Percentiles rank a stretch among this genome's conserved stretches.
Conservation (phyloP, 371 early-diverging fungal species). For the Mortierella sp. region DNA sequence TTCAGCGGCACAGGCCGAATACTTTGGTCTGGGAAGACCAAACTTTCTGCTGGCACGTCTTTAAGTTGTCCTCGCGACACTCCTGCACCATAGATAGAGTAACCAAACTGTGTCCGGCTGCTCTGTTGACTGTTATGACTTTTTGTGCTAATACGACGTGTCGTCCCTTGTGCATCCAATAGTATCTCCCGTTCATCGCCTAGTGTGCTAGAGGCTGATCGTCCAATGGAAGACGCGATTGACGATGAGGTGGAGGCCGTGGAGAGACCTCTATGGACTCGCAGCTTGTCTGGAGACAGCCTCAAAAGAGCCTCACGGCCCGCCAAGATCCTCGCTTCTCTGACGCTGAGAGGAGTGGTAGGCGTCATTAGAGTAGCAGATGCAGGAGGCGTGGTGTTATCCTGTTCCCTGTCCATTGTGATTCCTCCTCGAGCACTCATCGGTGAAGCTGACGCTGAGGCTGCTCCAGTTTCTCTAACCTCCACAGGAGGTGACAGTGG, state of each 20-base stretch:
- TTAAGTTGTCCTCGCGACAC: constrained; percentile 17
- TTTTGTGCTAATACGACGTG: constrained; percentile 11
- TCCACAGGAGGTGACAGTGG: constrained; percentile 39
- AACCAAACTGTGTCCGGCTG: constrained; percentile 2
- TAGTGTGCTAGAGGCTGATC: not conserved
- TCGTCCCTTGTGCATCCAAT: constrained; percentile 2
- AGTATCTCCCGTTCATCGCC: constrained; percentile 10
- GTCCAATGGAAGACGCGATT: not conserved
- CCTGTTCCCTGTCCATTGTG: not conserved
- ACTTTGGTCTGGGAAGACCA: constrained; percentile 45
- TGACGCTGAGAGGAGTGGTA: constrained; percentile 28
- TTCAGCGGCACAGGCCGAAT: constrained; percentile 40
- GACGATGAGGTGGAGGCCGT: constrained; percentile 38
- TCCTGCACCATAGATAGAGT: constrained; percentile 21
- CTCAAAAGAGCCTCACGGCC: constrained; percentile 37
- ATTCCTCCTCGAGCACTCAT: constrained; percentile 9
- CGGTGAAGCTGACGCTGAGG: constrained; percentile 7
- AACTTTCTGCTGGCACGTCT: constrained; percentile 15
- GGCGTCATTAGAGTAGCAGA: constrained; percentile 32
- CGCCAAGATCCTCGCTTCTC: constrained; percentile 36
- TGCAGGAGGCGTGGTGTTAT: constrained; percentile 16
- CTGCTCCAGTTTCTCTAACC: constrained; percentile 22
- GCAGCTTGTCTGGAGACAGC: constrained; percentile 21
- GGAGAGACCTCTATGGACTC: constrained; percentile 21
- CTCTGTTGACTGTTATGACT: constrained; percentile 15